Base-by-base conservation (phyloP, 148 eudicot genomes). In the Silene conica region DNA sequence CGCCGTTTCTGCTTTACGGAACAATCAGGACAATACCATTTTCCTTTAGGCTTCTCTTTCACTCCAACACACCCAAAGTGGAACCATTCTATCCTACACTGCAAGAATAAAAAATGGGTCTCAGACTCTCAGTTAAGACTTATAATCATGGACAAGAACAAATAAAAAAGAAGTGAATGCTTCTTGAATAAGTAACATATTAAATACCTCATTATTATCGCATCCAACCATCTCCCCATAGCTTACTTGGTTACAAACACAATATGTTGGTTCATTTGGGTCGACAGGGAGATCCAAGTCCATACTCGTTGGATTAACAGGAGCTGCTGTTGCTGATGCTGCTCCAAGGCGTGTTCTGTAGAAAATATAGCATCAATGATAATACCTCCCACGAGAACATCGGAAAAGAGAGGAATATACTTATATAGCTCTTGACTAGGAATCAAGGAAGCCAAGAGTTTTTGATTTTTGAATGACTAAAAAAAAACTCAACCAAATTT, bases 191-290 rank as follows among this genome's bases (percentile, higher is more conserved):
- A 19, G 26, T 4, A 8, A 80, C 89, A 16, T 86, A 93, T 5
- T 8, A 80, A 89, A n/a, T 86, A 93, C 98, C 75, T 89, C 90
- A 50, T 89, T 85, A 78, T 94, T 87, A 78, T 94, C 98, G 63
- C 98, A 94, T 20, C 92, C 98, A 57, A 94, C 92, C 98, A 94
- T 94, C 86, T 94, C 98, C 9, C 98, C 98, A 25, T 82, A 94
- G 90, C 98, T 94, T 57, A 94, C 98, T 94, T 91, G 97, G 82
- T 94, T 94, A 88, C 98, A 94, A 66, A 88, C 67, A 83, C 98
- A 94, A 73, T 94, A 94, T 19, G 98, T 94, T 52, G 98, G 98
- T 82, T 94, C 98, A 70, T 94, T 94, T n/a, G 98, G 98, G 84
- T 94, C 98, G 73, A 94, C 97, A 23, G 98, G 98, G 31, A 94